These are phyloP conservation scores for Aspergillus caelatus DNA, from an alignment of 2,329 filamentous ascomycete genomes.

Conservation along the genomic window DNA sequence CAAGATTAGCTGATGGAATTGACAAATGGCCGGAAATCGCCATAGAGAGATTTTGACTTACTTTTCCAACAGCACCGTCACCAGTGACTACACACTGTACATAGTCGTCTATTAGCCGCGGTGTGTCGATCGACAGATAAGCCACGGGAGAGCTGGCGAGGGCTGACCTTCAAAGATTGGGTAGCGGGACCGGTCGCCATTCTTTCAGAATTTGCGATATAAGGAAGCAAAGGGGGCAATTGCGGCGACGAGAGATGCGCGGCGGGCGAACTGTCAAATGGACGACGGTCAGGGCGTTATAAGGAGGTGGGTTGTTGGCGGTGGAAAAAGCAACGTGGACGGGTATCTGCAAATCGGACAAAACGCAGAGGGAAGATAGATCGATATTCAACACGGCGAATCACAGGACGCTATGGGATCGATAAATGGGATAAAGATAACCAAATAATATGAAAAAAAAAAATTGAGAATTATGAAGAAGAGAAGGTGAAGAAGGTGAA, in stretches of 20 bases:
- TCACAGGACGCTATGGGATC: neutral
- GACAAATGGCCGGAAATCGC: neutral
- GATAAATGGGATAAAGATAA: neutral
- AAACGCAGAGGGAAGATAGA: neutral
- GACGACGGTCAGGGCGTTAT: slow-evolving; percentile 16
- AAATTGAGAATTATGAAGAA: neutral
- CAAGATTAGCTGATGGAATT: slow-evolving; percentile 1
- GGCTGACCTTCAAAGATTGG: slow-evolving; percentile 83
- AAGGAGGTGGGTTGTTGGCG: slow-evolving; percentile 19
- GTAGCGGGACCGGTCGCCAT: slow-evolving; percentile 83
- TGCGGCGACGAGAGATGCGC: neutral
- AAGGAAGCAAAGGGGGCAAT: neutral
- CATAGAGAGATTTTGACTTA: slow-evolving; percentile 48
- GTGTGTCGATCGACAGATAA: slow-evolving; percentile 19
- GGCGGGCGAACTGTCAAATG: neutral
- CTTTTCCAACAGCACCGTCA: slow-evolving; percentile 99
- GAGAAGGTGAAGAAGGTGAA: neutral
- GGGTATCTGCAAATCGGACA: slow-evolving; percentile 4
- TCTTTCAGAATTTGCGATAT: slow-evolving; percentile 1
- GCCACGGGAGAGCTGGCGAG: slow-evolving; percentile 7
- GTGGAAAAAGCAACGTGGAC: slow-evolving; percentile 19
- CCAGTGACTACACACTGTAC: slow-evolving; percentile 93
- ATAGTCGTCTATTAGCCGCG: slow-evolving; percentile 42
- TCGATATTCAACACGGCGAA: neutral
- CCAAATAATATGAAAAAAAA: neutral